Evolutionary conservation across 2,329 filamentous ascomycete genomes (phyloP), one percentile per base, ranked within the genome.

Genomic region (Phaeosphaeriaceae sp.): DNA sequence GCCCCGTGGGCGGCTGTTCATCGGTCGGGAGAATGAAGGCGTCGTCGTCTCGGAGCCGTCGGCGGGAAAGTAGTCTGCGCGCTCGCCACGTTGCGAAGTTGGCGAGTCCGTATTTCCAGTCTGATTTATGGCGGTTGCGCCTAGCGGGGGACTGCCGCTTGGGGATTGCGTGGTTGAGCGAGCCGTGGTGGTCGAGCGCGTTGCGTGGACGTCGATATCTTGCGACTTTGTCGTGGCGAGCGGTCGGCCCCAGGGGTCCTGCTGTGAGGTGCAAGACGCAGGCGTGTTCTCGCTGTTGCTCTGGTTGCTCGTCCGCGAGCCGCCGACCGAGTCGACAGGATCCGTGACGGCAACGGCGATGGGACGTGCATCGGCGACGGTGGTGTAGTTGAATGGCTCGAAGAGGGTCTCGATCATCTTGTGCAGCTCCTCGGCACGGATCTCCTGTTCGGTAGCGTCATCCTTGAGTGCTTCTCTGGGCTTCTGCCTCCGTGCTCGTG

Each of bases 331-430:
- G 47, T 77, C 73, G 49, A 65, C 63, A 1, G 70, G 62, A 44
- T 74, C 73, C 41, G 62, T 60, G 10, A 75, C 72, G 15, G 65
- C 65, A 25, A 75, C 59, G 24, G 63, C 64, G 11, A 65, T 63
- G 22, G 69, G 87, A 63, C 83, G 92, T 85, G 89, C 88, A 70
- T 93, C 94, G 3, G 88, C 90, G 20, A 91, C 88, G 2, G 89
- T 81, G 0, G 93, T 97, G 78, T 99, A 99, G 77, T 99, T 95
- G 76, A 98, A 99, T 0, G 93, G 92, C 75, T 91, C 89, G 74
- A 98, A 99, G 71, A 97, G 90, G 4, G 87, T 91, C 78, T 99
- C 95, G 61, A 99, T 97, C 86, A 96, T 91, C 63, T 89, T 89
- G 76, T 98, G 95, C 21, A 98, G 84, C 77, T 97, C 93, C 62